A percentile compares a stretch with the other conserved stretches of the same genome.
phyloP scores from a whole-genome alignment of 2,329 filamentous ascomycete species.

The Plenodomus biglobosus region DNA sequence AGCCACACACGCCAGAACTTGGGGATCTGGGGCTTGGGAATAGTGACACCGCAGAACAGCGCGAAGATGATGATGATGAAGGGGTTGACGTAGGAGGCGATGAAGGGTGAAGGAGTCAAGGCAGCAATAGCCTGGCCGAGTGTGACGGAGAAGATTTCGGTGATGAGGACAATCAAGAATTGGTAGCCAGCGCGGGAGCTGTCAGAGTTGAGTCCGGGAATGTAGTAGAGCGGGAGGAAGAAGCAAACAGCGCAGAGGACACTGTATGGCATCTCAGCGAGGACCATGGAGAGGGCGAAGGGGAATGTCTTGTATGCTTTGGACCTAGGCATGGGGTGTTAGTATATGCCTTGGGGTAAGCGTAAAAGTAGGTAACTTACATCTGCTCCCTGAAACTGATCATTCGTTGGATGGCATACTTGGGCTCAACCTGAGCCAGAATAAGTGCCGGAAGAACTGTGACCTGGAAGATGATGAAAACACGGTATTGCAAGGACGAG shows the following conservation, averaged over 20 bases:
- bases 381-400: constrained; percentile 86
- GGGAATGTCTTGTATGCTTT: constrained; percentile 84
- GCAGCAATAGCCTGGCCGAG: constrained; percentile 73
- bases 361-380: constrained; percentile 43
- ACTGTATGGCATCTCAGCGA: constrained; percentile 83
- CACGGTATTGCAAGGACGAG: constrained; percentile 75
- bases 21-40: constrained; percentile 76
- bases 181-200: constrained; percentile 75
- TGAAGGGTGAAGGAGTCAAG: constrained; percentile 75
- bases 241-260: constrained; percentile 77
- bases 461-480: constrained; percentile 90
- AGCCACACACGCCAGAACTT: constrained; percentile 78
- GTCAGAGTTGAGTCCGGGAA: constrained; percentile 69
- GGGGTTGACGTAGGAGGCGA: constrained; percentile 77
- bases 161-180: constrained; percentile 81
- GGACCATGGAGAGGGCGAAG: constrained; percentile 75
- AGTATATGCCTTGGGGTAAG: neutral
- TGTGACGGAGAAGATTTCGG: constrained; percentile 81
- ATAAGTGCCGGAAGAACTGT: constrained; percentile 82
- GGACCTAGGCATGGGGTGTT: neutral
- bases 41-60: constrained; percentile 85
- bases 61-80: constrained; percentile 65
- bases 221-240: constrained; percentile 82
- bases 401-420: constrained; percentile 76
- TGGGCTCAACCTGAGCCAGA: constrained; percentile 79